A percentile compares a stretch with the other conserved stretches of the same genome.
Conservation (phyloP, 2,329 filamentous ascomycete genomes). For the Fusarium kyushuense region DNA sequence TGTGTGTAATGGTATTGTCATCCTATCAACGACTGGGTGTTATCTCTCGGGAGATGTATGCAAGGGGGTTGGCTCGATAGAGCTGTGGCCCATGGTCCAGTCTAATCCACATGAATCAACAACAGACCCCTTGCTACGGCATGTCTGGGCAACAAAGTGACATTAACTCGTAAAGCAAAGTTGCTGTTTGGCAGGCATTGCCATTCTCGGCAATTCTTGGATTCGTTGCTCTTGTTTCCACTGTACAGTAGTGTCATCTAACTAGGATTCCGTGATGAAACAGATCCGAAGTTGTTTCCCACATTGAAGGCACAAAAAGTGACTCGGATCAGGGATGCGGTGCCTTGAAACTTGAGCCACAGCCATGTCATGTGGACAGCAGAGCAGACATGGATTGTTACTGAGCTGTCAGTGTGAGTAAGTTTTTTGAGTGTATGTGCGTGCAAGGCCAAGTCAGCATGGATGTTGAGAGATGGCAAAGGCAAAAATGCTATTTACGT, state of each 20-base stretch:
- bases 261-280: slow-evolving; percentile 8
- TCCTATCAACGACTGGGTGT: slow-evolving; percentile 32
- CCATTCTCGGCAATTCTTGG: slow-evolving; percentile 24
- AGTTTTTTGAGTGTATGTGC: neutral
- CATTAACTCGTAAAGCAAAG: slow-evolving; percentile 21
- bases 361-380: slow-evolving; percentile 15
- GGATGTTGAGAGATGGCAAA: slow-evolving; percentile 4
- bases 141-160: slow-evolving; percentile 28
- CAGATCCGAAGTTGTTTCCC: slow-evolving; percentile 13
- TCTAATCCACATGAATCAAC: slow-evolving; percentile 14
- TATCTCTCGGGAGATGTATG: slow-evolving; percentile 15
- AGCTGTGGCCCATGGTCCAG: slow-evolving; percentile 11
- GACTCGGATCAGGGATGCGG: slow-evolving; percentile 2
- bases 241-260: slow-evolving; percentile 1
- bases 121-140: slow-evolving; percentile 25
- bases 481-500: slow-evolving; percentile 4
- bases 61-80: slow-evolving; percentile 24
- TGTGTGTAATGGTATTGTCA: slow-evolving; percentile 20
- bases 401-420: slow-evolving; percentile 9
- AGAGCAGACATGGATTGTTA: slow-evolving; percentile 10
- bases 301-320: neutral
- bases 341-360: slow-evolving; percentile 12
- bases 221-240: slow-evolving; percentile 29
- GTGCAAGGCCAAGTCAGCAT: slow-evolving; percentile 2
- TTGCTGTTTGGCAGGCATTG: neutral